These are phyloP conservation scores for Schizosaccharomyces japonicus DNA, from an alignment of 805 yeast genomes.

Conservation along the genomic window DNA sequence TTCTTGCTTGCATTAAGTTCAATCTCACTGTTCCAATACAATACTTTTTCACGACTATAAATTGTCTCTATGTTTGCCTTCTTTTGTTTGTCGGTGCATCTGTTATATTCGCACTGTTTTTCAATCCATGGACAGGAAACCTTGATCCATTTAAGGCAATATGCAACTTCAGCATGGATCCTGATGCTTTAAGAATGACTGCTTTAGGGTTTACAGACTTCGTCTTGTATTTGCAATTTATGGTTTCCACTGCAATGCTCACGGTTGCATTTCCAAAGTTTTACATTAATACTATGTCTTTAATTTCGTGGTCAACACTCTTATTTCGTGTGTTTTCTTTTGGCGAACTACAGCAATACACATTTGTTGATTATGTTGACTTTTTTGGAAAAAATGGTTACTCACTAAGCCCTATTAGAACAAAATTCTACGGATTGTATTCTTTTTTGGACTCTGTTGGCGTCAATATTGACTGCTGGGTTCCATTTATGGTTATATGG, in stretches of 20 bases:
- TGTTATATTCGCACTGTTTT: constrained; percentile 18
- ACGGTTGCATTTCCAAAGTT: constrained; percentile 4
- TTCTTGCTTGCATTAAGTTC: constrained; percentile 1
- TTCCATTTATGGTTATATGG: neutral
- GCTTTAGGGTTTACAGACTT: constrained; percentile 30
- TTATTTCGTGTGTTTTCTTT: neutral
- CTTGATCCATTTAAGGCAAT: constrained; percentile 28
- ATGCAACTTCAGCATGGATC: constrained; percentile 35
- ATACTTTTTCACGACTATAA: neutral
- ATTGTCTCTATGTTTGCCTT: neutral
- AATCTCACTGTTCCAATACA: neutral
- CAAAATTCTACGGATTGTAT: neutral
- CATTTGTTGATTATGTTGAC: neutral
- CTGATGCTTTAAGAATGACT: constrained; percentile 27
- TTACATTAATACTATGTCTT: neutral
- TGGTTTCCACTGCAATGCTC: constrained; percentile 32
- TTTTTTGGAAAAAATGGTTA: neutral
- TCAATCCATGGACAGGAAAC: constrained; percentile 34
- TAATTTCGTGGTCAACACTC: neutral
- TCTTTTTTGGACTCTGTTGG: neutral
- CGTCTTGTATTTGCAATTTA: constrained; percentile 33
- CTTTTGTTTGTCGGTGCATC: constrained; percentile 13
- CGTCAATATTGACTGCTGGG: neutral
- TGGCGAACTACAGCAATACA: neutral
- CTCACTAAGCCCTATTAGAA: no score